phyloP scores from a whole-genome alignment of 2,329 filamentous ascomycete species.

The Raffaelea albimanens region DNA sequence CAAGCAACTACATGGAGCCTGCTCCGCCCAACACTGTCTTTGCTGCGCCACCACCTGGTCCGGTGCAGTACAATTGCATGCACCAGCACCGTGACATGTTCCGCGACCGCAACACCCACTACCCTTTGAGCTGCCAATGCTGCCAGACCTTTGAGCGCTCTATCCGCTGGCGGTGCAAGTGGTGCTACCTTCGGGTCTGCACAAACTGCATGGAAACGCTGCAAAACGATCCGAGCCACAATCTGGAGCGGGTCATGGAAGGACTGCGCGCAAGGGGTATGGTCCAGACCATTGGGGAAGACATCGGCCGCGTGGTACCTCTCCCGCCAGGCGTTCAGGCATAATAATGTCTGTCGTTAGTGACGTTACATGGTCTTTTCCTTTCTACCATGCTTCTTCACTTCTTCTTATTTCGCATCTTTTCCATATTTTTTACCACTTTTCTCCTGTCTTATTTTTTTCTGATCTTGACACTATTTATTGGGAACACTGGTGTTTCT shows the following conservation, averaged over 20 bases:
- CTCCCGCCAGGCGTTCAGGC: background rate
- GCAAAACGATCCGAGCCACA: constrained; percentile 28
- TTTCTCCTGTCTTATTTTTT: background rate
- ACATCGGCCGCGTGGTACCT: too few species aligned
- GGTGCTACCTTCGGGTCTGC: constrained; percentile 44
- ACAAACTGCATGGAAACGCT: constrained; percentile 34
- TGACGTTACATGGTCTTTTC: background rate
- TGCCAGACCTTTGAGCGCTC: constrained; percentile 37
- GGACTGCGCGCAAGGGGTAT: constrained; percentile 9
- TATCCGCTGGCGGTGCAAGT: constrained; percentile 37
- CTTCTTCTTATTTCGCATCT: background rate
- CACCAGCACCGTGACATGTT: constrained; percentile 39
- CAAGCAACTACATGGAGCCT: constrained; percentile 15
- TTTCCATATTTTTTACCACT: background rate
- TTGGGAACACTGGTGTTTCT: background rate
- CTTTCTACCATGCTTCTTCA: background rate
- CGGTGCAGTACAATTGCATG: constrained; percentile 35
- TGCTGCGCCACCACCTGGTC: constrained; percentile 29
- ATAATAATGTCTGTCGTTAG: background rate
- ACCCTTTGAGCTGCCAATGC: constrained; percentile 44
- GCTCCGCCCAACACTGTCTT: constrained; percentile 27
- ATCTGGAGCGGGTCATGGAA: constrained; percentile 33
- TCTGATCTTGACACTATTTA: background rate
- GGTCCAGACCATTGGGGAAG: background rate
- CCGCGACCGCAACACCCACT: constrained; percentile 35